Evolutionary conservation across 805 yeast genomes (phyloP).

Genomic region (Helenozyma baotianmanensis): DNA sequence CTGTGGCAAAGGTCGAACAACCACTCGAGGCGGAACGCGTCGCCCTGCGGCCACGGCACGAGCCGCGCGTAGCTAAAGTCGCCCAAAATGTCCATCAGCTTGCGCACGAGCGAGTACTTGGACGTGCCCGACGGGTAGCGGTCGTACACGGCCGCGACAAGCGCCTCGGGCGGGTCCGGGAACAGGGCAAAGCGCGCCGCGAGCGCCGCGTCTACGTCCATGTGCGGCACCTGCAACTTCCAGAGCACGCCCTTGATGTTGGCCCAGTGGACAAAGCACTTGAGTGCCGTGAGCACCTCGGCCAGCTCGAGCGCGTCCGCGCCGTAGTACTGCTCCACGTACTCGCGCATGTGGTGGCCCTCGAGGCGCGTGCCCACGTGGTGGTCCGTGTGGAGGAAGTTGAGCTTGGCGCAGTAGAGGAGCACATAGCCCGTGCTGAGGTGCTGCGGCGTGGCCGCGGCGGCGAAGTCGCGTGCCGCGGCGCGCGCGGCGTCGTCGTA

Average conservation of each 20-base stretch:
- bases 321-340: constrained; percentile 38
- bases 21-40: constrained; percentile 25
- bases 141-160: constrained; percentile 35
- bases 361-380: constrained; percentile 48
- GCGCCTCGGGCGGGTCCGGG: constrained; percentile 39
- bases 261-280: constrained; percentile 54
- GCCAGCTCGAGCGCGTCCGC: constrained; percentile 33
- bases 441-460: constrained; percentile 27
- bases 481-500: constrained; percentile 18
- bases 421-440: constrained; percentile 40
- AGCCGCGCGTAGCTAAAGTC: constrained; percentile 36
- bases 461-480: constrained; percentile 28
- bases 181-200: constrained; percentile 30
- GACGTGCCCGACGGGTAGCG: constrained; percentile 55
- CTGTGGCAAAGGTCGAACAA: constrained; percentile 38
- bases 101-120: constrained; percentile 39
- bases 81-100: constrained; percentile 31
- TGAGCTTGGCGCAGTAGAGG: constrained; percentile 43
- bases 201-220: constrained; percentile 29
- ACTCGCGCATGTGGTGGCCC: constrained; percentile 38
- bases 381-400: constrained; percentile 54
- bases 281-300: constrained; percentile 43
- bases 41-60: constrained; percentile 30
- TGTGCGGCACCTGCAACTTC: constrained; percentile 35
- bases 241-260: constrained; percentile 45